Conservation (phyloP, 2,329 filamentous ascomycete genomes). For the Mariannaea elegans region DNA sequence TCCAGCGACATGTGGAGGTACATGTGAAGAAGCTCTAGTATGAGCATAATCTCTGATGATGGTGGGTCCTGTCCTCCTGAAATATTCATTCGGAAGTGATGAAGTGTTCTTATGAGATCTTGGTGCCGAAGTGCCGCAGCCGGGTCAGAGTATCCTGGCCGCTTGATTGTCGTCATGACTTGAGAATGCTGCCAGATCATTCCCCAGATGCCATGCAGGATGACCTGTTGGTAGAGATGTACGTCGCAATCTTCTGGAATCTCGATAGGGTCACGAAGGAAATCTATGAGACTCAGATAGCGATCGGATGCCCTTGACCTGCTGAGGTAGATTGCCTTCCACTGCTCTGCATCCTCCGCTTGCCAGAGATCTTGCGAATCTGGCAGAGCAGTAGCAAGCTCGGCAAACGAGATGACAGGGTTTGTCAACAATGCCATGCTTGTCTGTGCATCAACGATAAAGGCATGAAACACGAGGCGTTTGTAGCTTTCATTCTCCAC, state of each 20-base stretch:
- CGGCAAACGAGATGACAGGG: conserved; percentile 22
- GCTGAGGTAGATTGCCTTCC: conserved; percentile 22
- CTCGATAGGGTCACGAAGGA: conserved; percentile 19
- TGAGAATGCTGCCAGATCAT: conserved; percentile 27
- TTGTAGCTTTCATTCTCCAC: conserved; percentile 25
- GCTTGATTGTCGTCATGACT: conserved; percentile 3
- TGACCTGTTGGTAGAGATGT: conserved; percentile 12
- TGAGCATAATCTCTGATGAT: background rate
- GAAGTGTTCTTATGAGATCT: conserved; percentile 14
- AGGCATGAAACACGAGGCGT: conserved; percentile 19
- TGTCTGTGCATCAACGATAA: conserved; percentile 20
- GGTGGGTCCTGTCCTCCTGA: conserved; percentile 12
- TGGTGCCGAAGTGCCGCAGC: conserved; percentile 22
- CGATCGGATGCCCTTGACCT: conserved; percentile 1
- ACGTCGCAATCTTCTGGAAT: conserved; percentile 18
- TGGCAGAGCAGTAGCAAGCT: conserved; percentile 18
- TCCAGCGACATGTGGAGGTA: conserved; percentile 24
- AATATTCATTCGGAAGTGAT: conserved; percentile 21
- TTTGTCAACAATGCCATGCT: conserved; percentile 25
- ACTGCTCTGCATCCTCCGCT: conserved; percentile 23
- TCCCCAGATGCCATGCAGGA: conserved; percentile 24
- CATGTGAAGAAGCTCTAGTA: conserved; percentile 23
- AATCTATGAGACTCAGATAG: conserved; percentile 11
- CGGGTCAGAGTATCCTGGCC: conserved; percentile 17
- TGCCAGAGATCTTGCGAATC: conserved; percentile 25